These are phyloP conservation scores for Hypoxylon cercidicola DNA, from an alignment of 495 filamentous ascomycete species.

Conservation along the genomic window DNA sequence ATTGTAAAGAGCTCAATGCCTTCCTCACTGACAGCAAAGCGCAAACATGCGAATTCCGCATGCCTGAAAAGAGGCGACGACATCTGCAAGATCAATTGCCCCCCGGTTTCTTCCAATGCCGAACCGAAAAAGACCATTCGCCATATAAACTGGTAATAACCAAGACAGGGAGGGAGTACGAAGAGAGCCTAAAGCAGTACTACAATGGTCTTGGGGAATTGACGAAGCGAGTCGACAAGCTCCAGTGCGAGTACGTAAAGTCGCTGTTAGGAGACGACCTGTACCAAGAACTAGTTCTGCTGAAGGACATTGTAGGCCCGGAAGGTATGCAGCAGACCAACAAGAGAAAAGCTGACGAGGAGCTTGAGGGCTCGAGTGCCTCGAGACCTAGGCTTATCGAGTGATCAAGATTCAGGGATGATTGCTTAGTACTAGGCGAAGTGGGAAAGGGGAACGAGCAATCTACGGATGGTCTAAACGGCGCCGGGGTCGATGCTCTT, in stretches of 20 bases:
- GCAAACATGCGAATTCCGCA: background rate
- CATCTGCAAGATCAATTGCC: conserved; percentile 9
- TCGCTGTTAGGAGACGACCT: conserved; percentile 20
- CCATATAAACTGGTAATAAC: conserved; percentile 3
- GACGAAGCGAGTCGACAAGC: background rate
- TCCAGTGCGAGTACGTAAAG: conserved; percentile 13
- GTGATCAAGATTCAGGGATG: background rate
- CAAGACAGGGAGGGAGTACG: conserved; percentile 12
- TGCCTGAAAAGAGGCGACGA: background rate
- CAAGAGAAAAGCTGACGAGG: conserved; percentile 10
- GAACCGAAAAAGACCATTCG: background rate
- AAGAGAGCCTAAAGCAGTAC: conserved; percentile 3
- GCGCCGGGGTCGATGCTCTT: background rate
- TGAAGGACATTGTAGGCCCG: background rate
- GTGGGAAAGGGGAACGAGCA: background rate
- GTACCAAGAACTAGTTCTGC: conserved; percentile 15
- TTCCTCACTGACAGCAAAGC: conserved; percentile 4
- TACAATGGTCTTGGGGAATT: background rate
- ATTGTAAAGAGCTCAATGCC: conserved; percentile 5
- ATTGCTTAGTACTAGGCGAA: too few species aligned
- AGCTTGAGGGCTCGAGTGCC: conserved; percentile 2
- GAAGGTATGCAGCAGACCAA: background rate
- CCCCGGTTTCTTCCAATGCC: background rate
- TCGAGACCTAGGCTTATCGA: conserved; percentile 12
- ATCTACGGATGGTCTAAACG: background rate